Conservation (phyloP, 768 basidiomycete genomes). For the Clitopilus hobsonii region DNA sequence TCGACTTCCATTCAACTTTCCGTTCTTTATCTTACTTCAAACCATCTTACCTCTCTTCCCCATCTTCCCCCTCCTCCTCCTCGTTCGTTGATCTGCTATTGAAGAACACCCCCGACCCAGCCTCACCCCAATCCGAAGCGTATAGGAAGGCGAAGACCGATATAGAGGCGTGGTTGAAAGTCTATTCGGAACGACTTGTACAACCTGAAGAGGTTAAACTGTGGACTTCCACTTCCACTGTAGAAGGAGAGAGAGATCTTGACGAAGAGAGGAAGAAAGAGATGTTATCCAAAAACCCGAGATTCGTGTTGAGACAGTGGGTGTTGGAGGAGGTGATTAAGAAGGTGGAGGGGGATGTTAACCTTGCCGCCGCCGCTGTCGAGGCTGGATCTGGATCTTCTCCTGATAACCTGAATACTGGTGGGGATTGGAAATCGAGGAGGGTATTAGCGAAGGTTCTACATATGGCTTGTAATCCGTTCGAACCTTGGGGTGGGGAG, state of each 20-base stretch:
- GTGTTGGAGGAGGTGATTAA: conserved; percentile 88
- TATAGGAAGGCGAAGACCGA: conserved; percentile 47
- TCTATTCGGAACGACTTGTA: conserved; percentile 58
- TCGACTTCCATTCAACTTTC: conserved; percentile 92
- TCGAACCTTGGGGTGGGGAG: neutral
- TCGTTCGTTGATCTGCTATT: conserved; percentile 41
- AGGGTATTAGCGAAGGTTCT: conserved; percentile 75
- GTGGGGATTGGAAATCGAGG: conserved; percentile 62
- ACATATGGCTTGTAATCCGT: conserved; percentile 46
- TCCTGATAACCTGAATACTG: too few relatives aligned
- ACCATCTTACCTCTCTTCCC: too few relatives aligned
- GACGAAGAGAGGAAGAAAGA: conserved; percentile 21
- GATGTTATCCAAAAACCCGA: conserved; percentile 68
- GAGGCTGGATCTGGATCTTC: too few relatives aligned
- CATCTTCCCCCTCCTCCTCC: conserved; percentile 17
- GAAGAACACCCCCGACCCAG: conserved; percentile 40
- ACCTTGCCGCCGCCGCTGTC: neutral
- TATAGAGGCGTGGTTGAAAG: conserved; percentile 61
- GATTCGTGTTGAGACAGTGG: conserved; percentile 95
- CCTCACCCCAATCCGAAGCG: too few relatives aligned
- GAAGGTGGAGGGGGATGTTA: conserved; percentile 58
- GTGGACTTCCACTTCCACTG: too few relatives aligned
- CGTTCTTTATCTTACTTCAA: conserved; percentile 64
- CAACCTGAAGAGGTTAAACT: conserved; percentile 47
- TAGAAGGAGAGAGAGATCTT: too few relatives aligned